These are phyloP conservation scores for Candida sanyaensis DNA, from an alignment of 1,139 yeast genomes.

Conservation along the genomic window DNA sequence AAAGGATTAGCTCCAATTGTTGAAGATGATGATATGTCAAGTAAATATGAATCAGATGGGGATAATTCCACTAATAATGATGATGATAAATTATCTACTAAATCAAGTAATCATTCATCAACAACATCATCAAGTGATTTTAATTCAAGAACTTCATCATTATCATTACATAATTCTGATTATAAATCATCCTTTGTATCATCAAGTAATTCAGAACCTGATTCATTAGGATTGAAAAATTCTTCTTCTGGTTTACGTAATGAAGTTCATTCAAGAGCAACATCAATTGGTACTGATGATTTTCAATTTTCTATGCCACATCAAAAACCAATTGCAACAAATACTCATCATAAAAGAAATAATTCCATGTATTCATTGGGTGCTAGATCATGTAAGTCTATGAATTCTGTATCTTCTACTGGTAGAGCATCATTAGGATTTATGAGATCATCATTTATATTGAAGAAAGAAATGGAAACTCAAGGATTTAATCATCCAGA, in stretches of 20 bases:
- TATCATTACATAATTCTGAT: constrained; percentile 45
- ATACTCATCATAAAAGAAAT: constrained; percentile 4
- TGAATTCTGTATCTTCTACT: constrained; percentile 15
- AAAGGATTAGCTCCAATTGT: constrained; percentile 44
- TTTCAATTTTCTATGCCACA: constrained; percentile 10
- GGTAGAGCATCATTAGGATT: constrained; percentile 39
- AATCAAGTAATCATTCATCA: constrained; percentile 4
- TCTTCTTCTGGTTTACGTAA: constrained; percentile 6
- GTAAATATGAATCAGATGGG: constrained; percentile 39
- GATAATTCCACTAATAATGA: constrained; percentile 10
- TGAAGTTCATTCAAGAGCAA: constrained; percentile 8
- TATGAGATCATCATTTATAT: constrained; percentile 42
- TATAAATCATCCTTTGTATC: constrained; percentile 29
- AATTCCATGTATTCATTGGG: constrained; percentile 11
- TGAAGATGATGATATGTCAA: constrained; percentile 36
- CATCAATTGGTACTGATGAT: constrained; percentile 11
- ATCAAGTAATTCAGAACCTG: constrained; percentile 18
- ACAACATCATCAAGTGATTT: constrained; percentile 6
- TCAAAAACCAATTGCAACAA: constrained; percentile 6
- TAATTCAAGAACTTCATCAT: constrained; percentile 35
- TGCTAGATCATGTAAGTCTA: constrained; percentile 15
- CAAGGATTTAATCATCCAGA: constrained; percentile 34
- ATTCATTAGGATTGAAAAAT: constrained; percentile 5
- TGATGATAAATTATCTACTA: constrained; percentile 20
- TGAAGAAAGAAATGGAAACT: constrained; percentile 32